Percentiles rank a stretch among this genome's conserved stretches.
Evolutionary conservation across 306 rosid species (phyloP).

Genomic region (Sophora flavescens): DNA sequence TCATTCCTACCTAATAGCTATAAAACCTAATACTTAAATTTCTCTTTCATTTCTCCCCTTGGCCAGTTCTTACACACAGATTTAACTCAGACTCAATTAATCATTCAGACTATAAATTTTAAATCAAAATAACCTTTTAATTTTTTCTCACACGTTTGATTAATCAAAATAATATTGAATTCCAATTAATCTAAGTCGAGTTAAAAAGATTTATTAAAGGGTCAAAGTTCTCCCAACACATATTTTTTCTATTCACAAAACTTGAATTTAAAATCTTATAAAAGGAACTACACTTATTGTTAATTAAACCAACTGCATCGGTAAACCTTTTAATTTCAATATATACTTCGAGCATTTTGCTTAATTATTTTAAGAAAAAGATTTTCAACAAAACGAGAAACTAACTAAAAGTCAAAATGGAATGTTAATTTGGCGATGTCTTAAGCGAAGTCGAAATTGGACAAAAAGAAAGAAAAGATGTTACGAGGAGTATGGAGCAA

Average conservation of each 20-base stretch:
- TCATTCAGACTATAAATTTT: not conserved
- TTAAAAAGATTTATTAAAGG: too few relatives aligned
- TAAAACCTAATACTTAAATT: slow-evolving; percentile 12
- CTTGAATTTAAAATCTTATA: too few relatives aligned
- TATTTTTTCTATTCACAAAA: too few relatives aligned
- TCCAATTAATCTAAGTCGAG: too few relatives aligned
- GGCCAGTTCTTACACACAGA: not conserved
- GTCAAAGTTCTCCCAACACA: too few relatives aligned
- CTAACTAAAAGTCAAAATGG: not conserved
- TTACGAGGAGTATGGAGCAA: not conserved
- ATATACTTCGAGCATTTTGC: not conserved
- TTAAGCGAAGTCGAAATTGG: not conserved
- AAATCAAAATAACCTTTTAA: too few relatives aligned
- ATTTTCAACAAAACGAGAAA: not conserved
- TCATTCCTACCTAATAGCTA: slow-evolving; percentile 29
- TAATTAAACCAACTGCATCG: too few relatives aligned
- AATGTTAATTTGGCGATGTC: not conserved
- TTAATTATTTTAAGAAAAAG: not conserved
- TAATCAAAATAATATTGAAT: too few relatives aligned
- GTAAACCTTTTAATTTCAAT: too few relatives aligned
- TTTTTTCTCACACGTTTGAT: too few relatives aligned
- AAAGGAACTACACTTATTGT: too few relatives aligned
- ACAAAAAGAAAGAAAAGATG: not conserved
- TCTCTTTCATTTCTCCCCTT: not conserved
- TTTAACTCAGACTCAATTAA: not conserved